Evolutionary conservation across 371 early-diverging fungal species (phyloP).

Genomic region (Lichtheimia ornata): DNA sequence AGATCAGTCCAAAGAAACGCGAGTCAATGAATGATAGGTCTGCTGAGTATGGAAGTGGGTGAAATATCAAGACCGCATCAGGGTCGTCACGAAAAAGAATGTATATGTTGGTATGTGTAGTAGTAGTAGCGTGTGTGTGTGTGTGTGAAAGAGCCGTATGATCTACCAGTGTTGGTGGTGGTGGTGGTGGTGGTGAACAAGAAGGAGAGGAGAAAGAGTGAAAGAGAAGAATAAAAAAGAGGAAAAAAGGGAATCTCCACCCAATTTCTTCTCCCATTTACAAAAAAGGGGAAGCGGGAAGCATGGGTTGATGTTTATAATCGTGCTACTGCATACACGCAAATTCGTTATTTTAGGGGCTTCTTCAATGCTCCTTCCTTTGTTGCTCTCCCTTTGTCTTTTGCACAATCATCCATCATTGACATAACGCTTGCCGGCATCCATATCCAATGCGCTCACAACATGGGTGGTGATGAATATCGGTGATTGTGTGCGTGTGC

Average conservation of each 20-base stretch:
- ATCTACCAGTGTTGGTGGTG: no score
- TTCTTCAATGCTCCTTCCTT: neutral
- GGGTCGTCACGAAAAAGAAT: neutral
- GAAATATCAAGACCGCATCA: neutral
- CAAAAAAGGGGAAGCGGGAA: neutral
- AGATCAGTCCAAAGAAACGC: neutral
- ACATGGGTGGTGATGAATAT: no score
- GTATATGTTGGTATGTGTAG: neutral
- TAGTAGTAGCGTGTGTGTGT: neutral
- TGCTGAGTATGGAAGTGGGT: neutral
- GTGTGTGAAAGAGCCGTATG: no score
- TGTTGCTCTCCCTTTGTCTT: no score
- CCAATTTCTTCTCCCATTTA: constrained; percentile 3
- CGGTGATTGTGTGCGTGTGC: no score
- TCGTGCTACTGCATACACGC: constrained; percentile 5
- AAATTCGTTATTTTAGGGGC: constrained; percentile 5
- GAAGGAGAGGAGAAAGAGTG: neutral
- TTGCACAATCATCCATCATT: no score
- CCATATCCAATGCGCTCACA: no score
- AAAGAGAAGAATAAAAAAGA: neutral
- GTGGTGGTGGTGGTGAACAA: neutral
- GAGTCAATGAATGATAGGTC: neutral
- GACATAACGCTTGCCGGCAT: no score
- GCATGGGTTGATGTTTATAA: neutral
- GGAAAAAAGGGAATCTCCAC: neutral